phyloP scores from a whole-genome alignment of 2,329 filamentous ascomycete species.

The Phialocephala sp. region DNA sequence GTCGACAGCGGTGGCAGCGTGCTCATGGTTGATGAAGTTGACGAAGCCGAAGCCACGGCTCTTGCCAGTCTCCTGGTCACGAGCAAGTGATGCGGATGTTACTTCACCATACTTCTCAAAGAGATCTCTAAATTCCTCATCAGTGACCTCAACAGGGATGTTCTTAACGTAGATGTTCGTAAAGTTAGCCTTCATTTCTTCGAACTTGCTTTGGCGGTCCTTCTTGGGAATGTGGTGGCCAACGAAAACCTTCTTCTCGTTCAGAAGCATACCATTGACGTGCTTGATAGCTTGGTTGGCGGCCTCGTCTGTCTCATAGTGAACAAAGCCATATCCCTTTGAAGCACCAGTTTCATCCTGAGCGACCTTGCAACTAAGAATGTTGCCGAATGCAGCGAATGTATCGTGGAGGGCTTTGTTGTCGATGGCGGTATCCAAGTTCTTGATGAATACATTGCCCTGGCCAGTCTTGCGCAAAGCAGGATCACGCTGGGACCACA shows the following conservation, averaged over 20 bases:
- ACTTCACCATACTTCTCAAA: constrained; percentile 94
- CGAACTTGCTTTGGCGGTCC: constrained; percentile 99
- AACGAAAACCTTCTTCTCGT: constrained; percentile 99
- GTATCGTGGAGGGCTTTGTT: constrained; percentile 99
- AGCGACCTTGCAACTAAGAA: constrained; percentile 98
- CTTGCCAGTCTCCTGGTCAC: constrained; percentile 83
- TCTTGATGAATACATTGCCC: constrained; percentile 99
- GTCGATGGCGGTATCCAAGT: constrained; percentile 96
- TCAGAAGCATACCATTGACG: constrained; percentile 98
- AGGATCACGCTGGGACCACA: constrained; percentile 99
- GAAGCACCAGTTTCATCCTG: constrained; percentile 97
- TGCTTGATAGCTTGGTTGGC: constrained; percentile 98
- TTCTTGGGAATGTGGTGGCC: constrained; percentile 99
- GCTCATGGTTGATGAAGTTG: constrained; percentile 92
- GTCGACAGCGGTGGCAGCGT: constrained; percentile 84
- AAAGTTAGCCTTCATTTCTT: constrained; percentile 99
- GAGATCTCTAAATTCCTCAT: constrained; percentile 92
- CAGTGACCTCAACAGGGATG: constrained; percentile 80
- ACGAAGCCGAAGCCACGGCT: constrained; percentile 96
- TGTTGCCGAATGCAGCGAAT: constrained; percentile 98
- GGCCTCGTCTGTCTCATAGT: constrained; percentile 99
- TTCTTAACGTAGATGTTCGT: constrained; percentile 99
- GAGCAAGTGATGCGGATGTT: constrained; percentile 92
- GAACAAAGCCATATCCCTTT: constrained; percentile 98
- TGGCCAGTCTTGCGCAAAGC: constrained; percentile 98